These are phyloP conservation scores for Ulmus americana DNA, from an alignment of 331 rosid genomes.

Conservation along the genomic window DNA sequence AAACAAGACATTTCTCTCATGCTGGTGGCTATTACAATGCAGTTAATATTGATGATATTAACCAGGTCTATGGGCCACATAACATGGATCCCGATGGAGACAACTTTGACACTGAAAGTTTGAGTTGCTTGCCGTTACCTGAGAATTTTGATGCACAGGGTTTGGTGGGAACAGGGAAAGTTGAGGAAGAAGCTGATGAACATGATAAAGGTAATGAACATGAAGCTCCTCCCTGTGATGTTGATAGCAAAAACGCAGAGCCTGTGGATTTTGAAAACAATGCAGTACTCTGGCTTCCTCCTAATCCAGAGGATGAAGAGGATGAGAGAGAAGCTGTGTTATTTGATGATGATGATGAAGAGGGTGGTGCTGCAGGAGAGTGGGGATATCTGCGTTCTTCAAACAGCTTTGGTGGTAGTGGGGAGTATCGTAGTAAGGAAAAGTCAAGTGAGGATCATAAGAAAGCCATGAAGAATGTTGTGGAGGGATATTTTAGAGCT, in stretches of 20 bases:
- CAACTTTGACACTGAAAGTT: constrained; percentile 17
- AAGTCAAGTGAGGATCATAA: constrained; percentile 33
- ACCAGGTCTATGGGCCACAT: constrained; percentile 27
- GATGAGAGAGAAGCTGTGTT: constrained; percentile 34
- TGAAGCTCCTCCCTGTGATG: constrained; percentile 24
- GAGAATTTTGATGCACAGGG: constrained; percentile 21
- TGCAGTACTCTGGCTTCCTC: constrained; percentile 35
- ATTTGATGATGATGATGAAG: constrained; percentile 32
- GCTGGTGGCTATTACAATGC: constrained; percentile 29
- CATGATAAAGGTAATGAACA: constrained; percentile 2
- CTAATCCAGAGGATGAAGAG: constrained; percentile 36
- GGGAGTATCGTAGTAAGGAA: constrained; percentile 31
- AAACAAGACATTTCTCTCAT: constrained; percentile 23
- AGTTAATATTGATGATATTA: constrained; percentile 22
- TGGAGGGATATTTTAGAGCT: constrained; percentile 38
- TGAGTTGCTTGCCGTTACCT: constrained; percentile 14
- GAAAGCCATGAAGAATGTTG: constrained; percentile 37
- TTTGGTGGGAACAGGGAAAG: constrained; percentile 10
- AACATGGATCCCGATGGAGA: constrained; percentile 20
- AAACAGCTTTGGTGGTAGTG: constrained; percentile 29
- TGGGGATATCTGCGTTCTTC: constrained; percentile 35
- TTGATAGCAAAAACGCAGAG: constrained; percentile 23
- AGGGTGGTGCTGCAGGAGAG: constrained; percentile 29
- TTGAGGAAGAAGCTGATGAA: constrained; percentile 20
- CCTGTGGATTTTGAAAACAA: constrained; percentile 35